A percentile compares a stretch with the other conserved stretches of the same genome.
phyloP scores from a whole-genome alignment of 1,284 basidiomycete species.

The Pulchroboletus neoregius region DNA sequence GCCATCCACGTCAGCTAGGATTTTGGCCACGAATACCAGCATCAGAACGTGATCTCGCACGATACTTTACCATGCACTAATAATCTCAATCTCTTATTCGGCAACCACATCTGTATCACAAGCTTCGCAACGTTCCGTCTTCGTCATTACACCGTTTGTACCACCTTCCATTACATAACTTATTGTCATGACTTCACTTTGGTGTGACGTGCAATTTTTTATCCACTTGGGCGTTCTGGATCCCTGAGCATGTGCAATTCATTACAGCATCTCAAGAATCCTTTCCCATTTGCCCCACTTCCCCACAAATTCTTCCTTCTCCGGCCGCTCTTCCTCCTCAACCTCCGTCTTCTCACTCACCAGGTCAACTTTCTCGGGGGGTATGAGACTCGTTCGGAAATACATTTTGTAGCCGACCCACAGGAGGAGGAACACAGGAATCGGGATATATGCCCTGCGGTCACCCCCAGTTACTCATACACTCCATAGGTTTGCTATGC shows the following conservation, averaged over 20 bases:
- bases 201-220: slow-evolving; percentile 4
- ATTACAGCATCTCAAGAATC: background rate
- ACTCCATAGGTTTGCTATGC: slow-evolving; percentile 4
- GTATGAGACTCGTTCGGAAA: slow-evolving; percentile 51
- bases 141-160: slow-evolving; percentile 21
- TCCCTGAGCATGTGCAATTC: no score
- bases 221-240: background rate
- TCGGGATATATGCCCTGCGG: slow-evolving; percentile 46
- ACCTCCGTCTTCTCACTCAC: slow-evolving; percentile 54
- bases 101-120: slow-evolving; percentile 28
- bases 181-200: slow-evolving; percentile 13
- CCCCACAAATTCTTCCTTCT: slow-evolving; percentile 32
- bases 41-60: slow-evolving; percentile 27
- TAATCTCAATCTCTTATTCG: slow-evolving; percentile 9
- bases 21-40: slow-evolving; percentile 14
- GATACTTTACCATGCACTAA: slow-evolving; percentile 11
- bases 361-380: slow-evolving; percentile 56
- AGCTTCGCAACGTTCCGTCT: slow-evolving; percentile 14
- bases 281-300: slow-evolving; percentile 8
- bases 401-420: slow-evolving; percentile 58
- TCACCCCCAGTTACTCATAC: no score
- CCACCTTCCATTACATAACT: slow-evolving; percentile 16
- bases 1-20: slow-evolving; percentile 17
- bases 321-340: slow-evolving; percentile 55
- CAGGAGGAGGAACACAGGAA: slow-evolving; percentile 53